Conservation (phyloP, 768 basidiomycete species). For the Xerocomus brunneocitrinus region DNA sequence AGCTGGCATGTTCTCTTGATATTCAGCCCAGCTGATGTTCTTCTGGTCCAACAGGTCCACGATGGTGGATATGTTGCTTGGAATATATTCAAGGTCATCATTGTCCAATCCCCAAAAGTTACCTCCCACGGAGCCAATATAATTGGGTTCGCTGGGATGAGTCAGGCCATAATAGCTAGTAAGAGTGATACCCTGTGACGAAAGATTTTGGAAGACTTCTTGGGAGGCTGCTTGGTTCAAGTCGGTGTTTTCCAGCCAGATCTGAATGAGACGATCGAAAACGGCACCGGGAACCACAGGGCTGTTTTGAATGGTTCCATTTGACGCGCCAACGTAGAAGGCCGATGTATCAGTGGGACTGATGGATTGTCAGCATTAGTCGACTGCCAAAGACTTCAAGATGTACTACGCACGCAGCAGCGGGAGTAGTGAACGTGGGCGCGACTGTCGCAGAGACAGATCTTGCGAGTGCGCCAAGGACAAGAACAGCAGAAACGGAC, state of each 20-base stretch:
- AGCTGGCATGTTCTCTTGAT: conserved; percentile 53
- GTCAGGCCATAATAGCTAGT: conserved; percentile 45
- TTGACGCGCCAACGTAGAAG: conserved; percentile 40
- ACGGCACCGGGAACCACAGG: conserved; percentile 37
- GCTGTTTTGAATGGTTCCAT: conserved; percentile 37
- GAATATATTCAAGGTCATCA: conserved; percentile 35
- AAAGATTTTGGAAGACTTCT: conserved; percentile 34
- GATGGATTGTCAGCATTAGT: neutral
- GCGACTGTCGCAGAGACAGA: conserved; percentile 16
- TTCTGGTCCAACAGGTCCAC: conserved; percentile 57
- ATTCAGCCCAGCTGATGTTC: conserved; percentile 55
- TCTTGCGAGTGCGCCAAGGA: conserved; percentile 13
- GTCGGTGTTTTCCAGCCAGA: conserved; percentile 61
- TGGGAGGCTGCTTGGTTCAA: conserved; percentile 29
- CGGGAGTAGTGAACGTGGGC: conserved; percentile 19
- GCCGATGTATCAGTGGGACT: conserved; percentile 24
- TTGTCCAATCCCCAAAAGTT: conserved; percentile 47
- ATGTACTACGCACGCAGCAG: conserved; percentile 17
- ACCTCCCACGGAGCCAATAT: conserved; percentile 43
- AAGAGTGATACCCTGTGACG: conserved; percentile 46
- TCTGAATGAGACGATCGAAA: conserved; percentile 44
- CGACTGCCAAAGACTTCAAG: neutral
- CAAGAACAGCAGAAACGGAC: conserved; percentile 8
- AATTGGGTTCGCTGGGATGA: conserved; percentile 61
- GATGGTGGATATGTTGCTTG: conserved; percentile 49